Evolutionary conservation across 768 basidiomycete genomes (phyloP), one percentile per base, ranked within the genome.

Genomic region (Tephrocybe sp.): DNA sequence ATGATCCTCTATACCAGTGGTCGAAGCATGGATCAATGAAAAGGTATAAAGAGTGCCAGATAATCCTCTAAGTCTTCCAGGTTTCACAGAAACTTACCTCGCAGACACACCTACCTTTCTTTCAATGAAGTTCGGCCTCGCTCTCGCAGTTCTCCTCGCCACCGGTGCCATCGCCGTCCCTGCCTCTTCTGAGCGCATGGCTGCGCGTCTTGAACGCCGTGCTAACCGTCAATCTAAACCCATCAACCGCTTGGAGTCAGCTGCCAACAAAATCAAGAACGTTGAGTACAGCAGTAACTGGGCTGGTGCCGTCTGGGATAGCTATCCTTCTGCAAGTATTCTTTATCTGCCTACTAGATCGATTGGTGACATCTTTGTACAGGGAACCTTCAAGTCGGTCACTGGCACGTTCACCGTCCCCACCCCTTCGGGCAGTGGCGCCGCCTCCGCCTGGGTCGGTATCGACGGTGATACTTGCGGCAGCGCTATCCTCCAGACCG

Each of bases 401-500:
- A 70, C 68, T 12, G 68, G 60, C 11, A 71, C 68, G 4, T 68
- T 69, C 53, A 57, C 59, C 17, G 63, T 69, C 14, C 68, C 68
- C 26, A 70, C 64, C 9, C 67, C 66, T 13, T 45, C 45, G 6
- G 60, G 58, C 14, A 62, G 62, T 36, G 61, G 57, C 39, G 48
- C 70, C 10, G 63, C 67, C 0, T 65, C 70, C 16, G 66, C 66
- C 2, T 71, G 68, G 68, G 68, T 71, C 45, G 68, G 70, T 30
- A 26, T 26, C 26, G 26, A 26, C 26, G 26, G 26, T 26, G 26
- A 26, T 26, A 26, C 26, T 26, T 26, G 68, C 69, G 45, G 68
- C 69, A 62, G 35, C 34, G 66, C 68, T 19, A 69, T 71, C 49
- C 62, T 69, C 40, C 69, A 71, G 52, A 69, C 69, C 19, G 48